Percentiles rank a stretch among this genome's conserved stretches.
These are phyloP conservation scores for Botrytis medusae DNA, from an alignment of 2,329 filamentous ascomycete genomes.

Conservation along the genomic window DNA sequence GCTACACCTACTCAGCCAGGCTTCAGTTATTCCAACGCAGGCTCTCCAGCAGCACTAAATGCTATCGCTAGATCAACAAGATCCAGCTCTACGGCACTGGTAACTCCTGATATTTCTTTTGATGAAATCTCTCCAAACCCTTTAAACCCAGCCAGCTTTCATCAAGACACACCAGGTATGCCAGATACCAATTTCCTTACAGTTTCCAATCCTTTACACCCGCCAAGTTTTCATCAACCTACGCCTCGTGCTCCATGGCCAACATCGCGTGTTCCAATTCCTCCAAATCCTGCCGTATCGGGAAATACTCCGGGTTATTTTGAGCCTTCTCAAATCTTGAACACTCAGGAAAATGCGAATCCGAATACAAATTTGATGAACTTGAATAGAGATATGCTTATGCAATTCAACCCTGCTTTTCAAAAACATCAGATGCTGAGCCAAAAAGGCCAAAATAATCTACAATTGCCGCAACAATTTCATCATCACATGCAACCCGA, in stretches of 20 bases:
- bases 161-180: background rate
- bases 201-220: background rate
- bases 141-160: background rate
- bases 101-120: too few species aligned
- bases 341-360: background rate
- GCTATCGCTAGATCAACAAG: background rate
- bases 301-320: background rate
- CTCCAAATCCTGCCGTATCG: background rate
- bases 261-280: background rate
- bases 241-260: slow-evolving; percentile 3
- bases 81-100: background rate
- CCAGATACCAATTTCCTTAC: background rate
- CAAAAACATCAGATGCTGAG: background rate
- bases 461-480: background rate
- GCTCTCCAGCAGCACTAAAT: background rate
- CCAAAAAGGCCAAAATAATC: background rate
- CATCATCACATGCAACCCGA: background rate
- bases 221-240: slow-evolving; percentile 4
- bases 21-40: background rate
- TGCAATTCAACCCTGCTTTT: background rate
- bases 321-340: background rate
- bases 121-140: background rate
- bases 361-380: background rate
- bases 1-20: background rate
- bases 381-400: background rate